Evolutionary conservation across 2,329 filamentous ascomycete species (phyloP), one percentile per base, ranked within the genome.

Genomic region (Aspergillus puulaauensis): DNA sequence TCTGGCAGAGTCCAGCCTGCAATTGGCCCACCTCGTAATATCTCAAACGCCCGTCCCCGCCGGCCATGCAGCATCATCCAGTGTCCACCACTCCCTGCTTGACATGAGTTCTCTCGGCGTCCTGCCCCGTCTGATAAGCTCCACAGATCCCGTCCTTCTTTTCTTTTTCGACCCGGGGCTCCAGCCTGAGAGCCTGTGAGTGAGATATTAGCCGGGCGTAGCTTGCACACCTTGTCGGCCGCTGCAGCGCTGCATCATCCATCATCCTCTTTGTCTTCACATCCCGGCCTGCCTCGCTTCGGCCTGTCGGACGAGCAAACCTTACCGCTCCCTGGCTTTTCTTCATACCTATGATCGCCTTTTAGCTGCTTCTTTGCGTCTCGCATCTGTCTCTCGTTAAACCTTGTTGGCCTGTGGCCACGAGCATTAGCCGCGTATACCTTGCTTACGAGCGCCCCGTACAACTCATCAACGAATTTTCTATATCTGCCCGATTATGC

Each of bases 41-140:
- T 58, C 56, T 58, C 56, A 58, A 58, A 58, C 56, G 46, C 52
- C 52, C 47, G 46, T 52, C 45, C 48, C 54, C 53, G 44, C 45
- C 48, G 48, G 48, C 24, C 48, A 52, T 57, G 55, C 49, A 53
- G 8, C 33, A 15, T 27, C 35, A 53, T 19, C 40, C 37, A 40
- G 50, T 45, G 12, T 52, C 55, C 43, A 52, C 55, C 55, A 52
- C 23, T 58, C 45, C 31, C 23, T 57, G 43, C 43, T 43, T 57
- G 31, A 44, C 46, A 49, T 27, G 35, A 27, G 37, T 24, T 37
- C 33, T 14, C 39, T 19, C 43, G 47, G 43, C 43, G 37, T 41
- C 35, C 41, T 33, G 15, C 55, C 55, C 49, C 41, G 39, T 58
- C 47, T 58, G 56, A 58, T 51, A 58, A 54, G 46, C 56, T 58